phyloP scores from a whole-genome alignment of 2,329 filamentous ascomycete species.

The Fusarium zealandicum region DNA sequence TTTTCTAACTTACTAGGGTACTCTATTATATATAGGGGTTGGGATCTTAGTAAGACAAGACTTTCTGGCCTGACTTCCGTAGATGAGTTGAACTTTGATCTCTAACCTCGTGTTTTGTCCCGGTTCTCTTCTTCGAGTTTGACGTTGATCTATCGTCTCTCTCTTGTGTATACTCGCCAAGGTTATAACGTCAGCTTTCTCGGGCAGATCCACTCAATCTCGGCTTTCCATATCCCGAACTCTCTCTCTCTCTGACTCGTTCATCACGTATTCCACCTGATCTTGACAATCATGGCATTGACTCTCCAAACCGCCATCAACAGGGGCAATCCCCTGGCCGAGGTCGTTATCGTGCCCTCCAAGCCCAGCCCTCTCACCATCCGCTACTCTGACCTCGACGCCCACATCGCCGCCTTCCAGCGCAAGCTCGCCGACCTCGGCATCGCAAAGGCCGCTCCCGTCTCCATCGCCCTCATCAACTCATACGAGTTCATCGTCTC shows the following conservation, averaged over 20 bases:
- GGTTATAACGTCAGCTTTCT: background rate
- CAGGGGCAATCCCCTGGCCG: conserved; percentile 51
- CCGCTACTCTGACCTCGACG: conserved; percentile 71
- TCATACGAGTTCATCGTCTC: conserved; percentile 88
- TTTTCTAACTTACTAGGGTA: conserved; percentile 5
- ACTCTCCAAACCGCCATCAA: conserved; percentile 61
- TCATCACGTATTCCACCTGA: background rate
- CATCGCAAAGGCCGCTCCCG: conserved; percentile 71
- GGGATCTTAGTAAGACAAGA: no score
- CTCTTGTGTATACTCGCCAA: background rate
- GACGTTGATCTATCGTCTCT: background rate
- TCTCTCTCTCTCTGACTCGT: background rate
- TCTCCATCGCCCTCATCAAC: conserved; percentile 85
- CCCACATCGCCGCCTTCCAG: conserved; percentile 76
- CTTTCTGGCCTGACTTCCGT: no score
- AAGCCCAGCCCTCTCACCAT: conserved; percentile 68
- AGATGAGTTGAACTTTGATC: background rate
- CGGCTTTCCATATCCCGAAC: background rate
- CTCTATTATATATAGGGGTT: no score
- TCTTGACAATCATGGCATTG: conserved; percentile 44
- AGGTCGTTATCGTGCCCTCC: conserved; percentile 77
- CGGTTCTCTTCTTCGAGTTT: background rate
- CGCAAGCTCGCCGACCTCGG: conserved; percentile 78
- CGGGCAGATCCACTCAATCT: background rate
- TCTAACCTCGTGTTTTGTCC: conserved; percentile 1